phyloP scores from a whole-genome alignment of 352 stramenopile species.

The Pythium volutum region DNA sequence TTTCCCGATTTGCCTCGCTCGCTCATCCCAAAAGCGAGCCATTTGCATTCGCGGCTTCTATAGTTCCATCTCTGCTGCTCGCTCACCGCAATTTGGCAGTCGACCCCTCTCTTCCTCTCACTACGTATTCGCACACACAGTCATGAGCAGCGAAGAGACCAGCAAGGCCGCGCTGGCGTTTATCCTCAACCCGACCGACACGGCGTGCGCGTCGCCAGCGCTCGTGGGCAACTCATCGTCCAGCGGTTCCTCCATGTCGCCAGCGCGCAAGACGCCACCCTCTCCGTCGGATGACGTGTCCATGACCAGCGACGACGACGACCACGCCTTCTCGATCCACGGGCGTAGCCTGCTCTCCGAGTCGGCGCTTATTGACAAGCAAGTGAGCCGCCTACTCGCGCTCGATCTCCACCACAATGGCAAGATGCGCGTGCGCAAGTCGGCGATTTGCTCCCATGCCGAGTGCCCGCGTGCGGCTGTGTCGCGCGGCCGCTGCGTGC shows the following conservation, averaged over 20 bases:
- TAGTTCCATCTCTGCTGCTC: neutral
- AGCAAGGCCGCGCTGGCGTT: slow-evolving; percentile 64
- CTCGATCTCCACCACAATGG: slow-evolving; percentile 17
- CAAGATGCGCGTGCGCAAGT: slow-evolving; percentile 51
- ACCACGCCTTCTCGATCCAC: slow-evolving; percentile 42
- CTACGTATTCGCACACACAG: too few species aligned
- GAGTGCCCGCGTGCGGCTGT: slow-evolving; percentile 64
- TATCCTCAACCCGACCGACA: slow-evolving; percentile 60
- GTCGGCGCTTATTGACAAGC: slow-evolving; percentile 49
- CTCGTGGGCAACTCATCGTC: neutral
- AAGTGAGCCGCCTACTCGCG: slow-evolving; percentile 53
- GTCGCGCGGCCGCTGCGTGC: slow-evolving; percentile 47
- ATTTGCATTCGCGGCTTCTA: too few species aligned
- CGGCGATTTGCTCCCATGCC: slow-evolving; percentile 50
- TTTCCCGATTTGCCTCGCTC: slow-evolving; percentile 17
- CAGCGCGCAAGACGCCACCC: slow-evolving; percentile 36
- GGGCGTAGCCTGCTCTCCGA: slow-evolving; percentile 50
- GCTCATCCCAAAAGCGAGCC: neutral
- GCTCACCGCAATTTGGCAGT: slow-evolving; percentile 4
- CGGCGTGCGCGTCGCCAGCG: slow-evolving; percentile 19
- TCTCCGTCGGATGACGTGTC: slow-evolving; percentile 22
- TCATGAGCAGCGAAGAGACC: slow-evolving; percentile 29
- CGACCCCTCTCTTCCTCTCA: neutral
- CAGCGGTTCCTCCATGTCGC: slow-evolving; percentile 41
- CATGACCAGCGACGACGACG: slow-evolving; percentile 36